Evolutionary conservation across 2,329 filamentous ascomycete genomes (phyloP).

Genomic region (Aureobasidium sp.): DNA sequence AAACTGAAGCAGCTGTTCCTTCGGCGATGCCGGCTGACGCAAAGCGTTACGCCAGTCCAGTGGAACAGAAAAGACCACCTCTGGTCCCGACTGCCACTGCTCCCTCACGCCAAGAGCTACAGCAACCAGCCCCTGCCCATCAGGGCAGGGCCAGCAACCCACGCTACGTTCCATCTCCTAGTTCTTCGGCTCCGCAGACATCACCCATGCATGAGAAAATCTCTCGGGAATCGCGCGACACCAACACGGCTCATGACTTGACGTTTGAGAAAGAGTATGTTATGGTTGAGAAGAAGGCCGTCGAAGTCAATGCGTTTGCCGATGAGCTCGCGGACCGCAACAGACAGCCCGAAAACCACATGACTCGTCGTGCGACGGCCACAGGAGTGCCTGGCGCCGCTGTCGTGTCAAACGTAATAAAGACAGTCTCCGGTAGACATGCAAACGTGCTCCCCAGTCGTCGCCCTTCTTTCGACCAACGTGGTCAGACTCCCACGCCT

Average conservation of each 20-base stretch:
- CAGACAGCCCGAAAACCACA: slow-evolving; percentile 9
- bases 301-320: slow-evolving; percentile 94
- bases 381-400: slow-evolving; percentile 61
- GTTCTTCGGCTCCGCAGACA: slow-evolving; percentile 17
- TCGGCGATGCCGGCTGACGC: background rate
- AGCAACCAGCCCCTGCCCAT: background rate
- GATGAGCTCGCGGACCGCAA: slow-evolving; percentile 72
- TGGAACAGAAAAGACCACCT: slow-evolving; percentile 9
- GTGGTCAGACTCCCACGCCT: slow-evolving; percentile 64
- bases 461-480: slow-evolving; percentile 67
- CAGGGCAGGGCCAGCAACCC: slow-evolving; percentile 5
- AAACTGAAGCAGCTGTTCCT: background rate
- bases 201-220: slow-evolving; percentile 34
- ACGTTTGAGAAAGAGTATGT: slow-evolving; percentile 93
- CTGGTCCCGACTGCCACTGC: slow-evolving; percentile 16
- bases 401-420: slow-evolving; percentile 64
- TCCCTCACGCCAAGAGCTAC: slow-evolving; percentile 13
- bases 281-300: slow-evolving; percentile 85
- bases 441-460: slow-evolving; percentile 60
- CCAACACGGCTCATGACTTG: slow-evolving; percentile 69
- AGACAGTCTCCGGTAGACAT: slow-evolving; percentile 62
- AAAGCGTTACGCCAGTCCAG: background rate
- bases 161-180: slow-evolving; percentile 10
- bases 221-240: slow-evolving; percentile 32
- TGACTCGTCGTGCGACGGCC: slow-evolving; percentile 70